Evolutionary conservation across 495 filamentous ascomycete genomes (phyloP).

Genomic region (Aspergillus sclerotioniger): DNA sequence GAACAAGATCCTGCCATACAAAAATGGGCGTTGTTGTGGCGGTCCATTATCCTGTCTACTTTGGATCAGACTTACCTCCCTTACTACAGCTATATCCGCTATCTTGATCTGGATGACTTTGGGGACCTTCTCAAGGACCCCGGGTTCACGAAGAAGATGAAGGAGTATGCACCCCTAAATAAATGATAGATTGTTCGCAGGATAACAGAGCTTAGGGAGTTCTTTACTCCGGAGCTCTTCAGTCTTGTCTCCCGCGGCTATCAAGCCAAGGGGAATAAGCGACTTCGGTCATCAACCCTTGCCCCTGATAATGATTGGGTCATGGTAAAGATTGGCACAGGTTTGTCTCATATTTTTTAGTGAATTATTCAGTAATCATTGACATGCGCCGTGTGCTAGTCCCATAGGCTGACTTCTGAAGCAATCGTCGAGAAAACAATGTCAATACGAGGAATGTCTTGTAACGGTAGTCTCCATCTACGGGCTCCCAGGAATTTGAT

Average conservation of each 20-base stretch:
- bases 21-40: slow-evolving; percentile 65
- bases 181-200: neutral
- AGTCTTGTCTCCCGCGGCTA: slow-evolving; percentile 26
- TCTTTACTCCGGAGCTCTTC: slow-evolving; percentile 51
- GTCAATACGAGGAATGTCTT: slow-evolving; percentile 51
- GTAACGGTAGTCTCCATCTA: slow-evolving; percentile 35
- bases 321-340: slow-evolving; percentile 21
- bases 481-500: neutral
- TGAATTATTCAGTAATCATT: neutral
- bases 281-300: slow-evolving; percentile 21
- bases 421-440: slow-evolving; percentile 49
- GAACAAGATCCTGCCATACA: slow-evolving; percentile 24
- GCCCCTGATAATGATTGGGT: slow-evolving; percentile 18
- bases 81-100: slow-evolving; percentile 66
- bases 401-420: slow-evolving; percentile 21
- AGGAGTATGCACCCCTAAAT: slow-evolving; percentile 28
- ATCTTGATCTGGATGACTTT: slow-evolving; percentile 61
- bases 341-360: slow-evolving; percentile 5
- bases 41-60: slow-evolving; percentile 66
- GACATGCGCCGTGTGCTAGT: neutral
- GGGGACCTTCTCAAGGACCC: slow-evolving; percentile 55
- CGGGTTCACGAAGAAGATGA: slow-evolving; percentile 34
- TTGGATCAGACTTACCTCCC: slow-evolving; percentile 61
- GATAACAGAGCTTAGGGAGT: slow-evolving; percentile 28
- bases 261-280: slow-evolving; percentile 22